Evolutionary conservation across 192 early-diverging fungal species (phyloP), one percentile per base, ranked within the genome.

Genomic region (Phycomyces nitens): DNA sequence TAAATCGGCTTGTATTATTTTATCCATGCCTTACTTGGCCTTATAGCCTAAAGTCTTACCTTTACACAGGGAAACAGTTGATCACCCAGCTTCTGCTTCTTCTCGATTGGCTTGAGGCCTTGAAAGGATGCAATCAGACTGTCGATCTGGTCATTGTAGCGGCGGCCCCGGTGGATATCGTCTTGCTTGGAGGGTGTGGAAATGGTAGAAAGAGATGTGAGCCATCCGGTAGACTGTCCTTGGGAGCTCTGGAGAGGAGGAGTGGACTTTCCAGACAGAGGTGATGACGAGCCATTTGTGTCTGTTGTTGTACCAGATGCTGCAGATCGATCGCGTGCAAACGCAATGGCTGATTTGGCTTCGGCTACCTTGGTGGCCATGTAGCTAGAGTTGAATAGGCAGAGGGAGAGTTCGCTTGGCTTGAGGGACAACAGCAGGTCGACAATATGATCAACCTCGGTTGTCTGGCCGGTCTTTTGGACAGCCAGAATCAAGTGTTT

Each of bases 1-100:
- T 42, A 42, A 42, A 42, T 10, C n/a, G n/a, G n/a, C n/a, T n/a
- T n/a, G n/a, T n/a, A n/a, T n/a, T n/a, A n/a, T n/a, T n/a, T n/a
- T n/a, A n/a, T n/a, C n/a, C n/a, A n/a, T n/a, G n/a, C n/a, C n/a
- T n/a, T n/a, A n/a, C n/a, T n/a, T n/a, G n/a, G n/a, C n/a, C n/a
- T n/a, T n/a, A n/a, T n/a, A n/a, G n/a, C n/a, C n/a, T n/a, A n/a
- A n/a, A n/a, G 8, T 27, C 27, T 63, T 75, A 75, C 74, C 60
- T 72, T 76, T 26, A 75, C 74, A 50, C 41, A 58, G 4, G 70
- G 74, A 53, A 76, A 76, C 3, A 76, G 50, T 23, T 40, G 16
- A 64, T 72, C 70, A 53, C 74, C 74, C 27, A 76, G 52, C 40
- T 68, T 62, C 53, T 71, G 70, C 58, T 76, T 76, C 52, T 72